These are phyloP conservation scores for Triglochin maritima DNA, from an alignment of 106 monocot genomes.

Conservation along the genomic window DNA sequence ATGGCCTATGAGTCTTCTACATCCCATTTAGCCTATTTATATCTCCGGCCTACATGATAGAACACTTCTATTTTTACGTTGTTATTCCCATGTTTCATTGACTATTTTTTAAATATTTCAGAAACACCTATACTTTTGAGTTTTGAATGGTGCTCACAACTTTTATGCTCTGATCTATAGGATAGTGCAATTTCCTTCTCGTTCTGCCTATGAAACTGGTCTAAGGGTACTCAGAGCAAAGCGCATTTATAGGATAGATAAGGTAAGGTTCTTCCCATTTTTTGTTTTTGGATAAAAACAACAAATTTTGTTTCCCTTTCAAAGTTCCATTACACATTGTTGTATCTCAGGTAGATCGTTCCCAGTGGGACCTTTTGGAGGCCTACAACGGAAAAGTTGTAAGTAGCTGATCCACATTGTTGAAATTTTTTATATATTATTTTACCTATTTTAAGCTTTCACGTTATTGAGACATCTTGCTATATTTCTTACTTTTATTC, in stretches of 20 bases:
- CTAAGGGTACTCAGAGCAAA: neutral
- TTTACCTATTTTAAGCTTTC: neutral
- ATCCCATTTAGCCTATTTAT: too few relatives aligned
- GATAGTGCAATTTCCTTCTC: constrained; percentile 19
- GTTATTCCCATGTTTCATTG: too few relatives aligned
- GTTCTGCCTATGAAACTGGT: constrained; percentile 10
- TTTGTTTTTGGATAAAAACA: neutral
- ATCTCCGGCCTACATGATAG: too few relatives aligned
- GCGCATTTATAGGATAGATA: constrained; percentile 8
- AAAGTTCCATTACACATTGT: neutral
- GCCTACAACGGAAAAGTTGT: constrained; percentile 14
- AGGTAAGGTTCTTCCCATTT: constrained; percentile 2
- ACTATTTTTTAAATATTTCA: too few relatives aligned
- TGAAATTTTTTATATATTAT: too few relatives aligned
- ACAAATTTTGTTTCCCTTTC: neutral
- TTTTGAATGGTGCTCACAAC: too few relatives aligned
- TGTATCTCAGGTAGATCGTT: constrained; percentile 10
- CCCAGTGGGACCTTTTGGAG: constrained; percentile 12
- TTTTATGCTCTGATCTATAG: neutral
- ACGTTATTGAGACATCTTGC: neutral
- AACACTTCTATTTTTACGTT: too few relatives aligned
- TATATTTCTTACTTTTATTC: neutral
- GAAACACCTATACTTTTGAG: too few relatives aligned
- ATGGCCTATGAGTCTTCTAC: too few relatives aligned
- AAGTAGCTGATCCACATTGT: neutral